A percentile compares a stretch with the other conserved stretches of the same genome.
These are phyloP conservation scores for Spinellus fusiger DNA, from an alignment of 192 early-diverging fungal species.

Conservation along the genomic window DNA sequence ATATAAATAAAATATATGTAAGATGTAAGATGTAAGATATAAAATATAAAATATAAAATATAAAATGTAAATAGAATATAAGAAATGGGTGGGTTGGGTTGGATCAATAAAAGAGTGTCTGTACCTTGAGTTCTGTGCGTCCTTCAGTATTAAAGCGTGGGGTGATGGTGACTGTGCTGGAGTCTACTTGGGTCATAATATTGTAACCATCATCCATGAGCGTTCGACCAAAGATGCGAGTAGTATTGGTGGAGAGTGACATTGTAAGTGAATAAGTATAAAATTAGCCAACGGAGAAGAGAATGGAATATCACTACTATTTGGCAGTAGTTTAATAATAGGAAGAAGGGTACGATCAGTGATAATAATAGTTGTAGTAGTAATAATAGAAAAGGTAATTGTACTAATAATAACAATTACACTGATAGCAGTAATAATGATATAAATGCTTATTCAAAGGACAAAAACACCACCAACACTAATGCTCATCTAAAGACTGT, in stretches of 20 bases:
- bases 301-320: too few species aligned
- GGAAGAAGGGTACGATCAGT: too few species aligned
- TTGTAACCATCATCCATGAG: constrained; percentile 9
- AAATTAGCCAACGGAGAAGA: too few species aligned
- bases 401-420: neutral
- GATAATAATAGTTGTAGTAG: neutral
- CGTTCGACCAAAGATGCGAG: constrained; percentile 9
- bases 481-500: too few species aligned
- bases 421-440: neutral
- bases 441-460: neutral
- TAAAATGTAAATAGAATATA: too few species aligned
- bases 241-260: constrained; percentile 7
- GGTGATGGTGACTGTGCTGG: constrained; percentile 13
- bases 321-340: too few species aligned
- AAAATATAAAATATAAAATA: too few species aligned
- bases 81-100: too few species aligned
- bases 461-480: neutral
- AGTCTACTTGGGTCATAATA: constrained; percentile 14
- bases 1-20: too few species aligned
- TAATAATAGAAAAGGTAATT: neutral
- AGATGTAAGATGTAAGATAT: too few species aligned
- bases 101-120: too few species aligned
- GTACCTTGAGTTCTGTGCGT: constrained; percentile 22
- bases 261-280: too few species aligned
- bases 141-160: constrained; percentile 16